Evolutionary conservation across 352 stramenopile species (phyloP).

Genomic region (Phytophthora cryptogea): DNA sequence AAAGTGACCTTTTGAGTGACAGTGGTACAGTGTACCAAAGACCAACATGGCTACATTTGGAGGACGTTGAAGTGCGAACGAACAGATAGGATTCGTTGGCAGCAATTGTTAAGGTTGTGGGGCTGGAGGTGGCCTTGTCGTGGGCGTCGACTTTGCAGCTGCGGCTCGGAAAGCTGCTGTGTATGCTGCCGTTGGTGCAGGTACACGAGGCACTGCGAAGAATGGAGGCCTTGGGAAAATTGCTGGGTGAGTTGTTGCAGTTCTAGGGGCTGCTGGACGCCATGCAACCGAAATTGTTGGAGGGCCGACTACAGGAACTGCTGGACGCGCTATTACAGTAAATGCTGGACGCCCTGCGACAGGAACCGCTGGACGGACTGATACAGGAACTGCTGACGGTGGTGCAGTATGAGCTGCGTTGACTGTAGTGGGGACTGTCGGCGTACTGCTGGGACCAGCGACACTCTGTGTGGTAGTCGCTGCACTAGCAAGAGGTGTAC

Average conservation of each 20-base stretch:
- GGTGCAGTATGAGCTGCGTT: neutral
- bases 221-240: neutral
- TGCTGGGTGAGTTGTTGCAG: neutral
- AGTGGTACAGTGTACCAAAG: neutral
- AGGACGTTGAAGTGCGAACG: neutral
- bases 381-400: neutral
- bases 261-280: neutral
- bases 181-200: constrained; percentile 4
- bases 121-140: neutral
- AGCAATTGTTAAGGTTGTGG: constrained; percentile 3
- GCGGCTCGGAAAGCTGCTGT: neutral
- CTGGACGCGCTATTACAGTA: neutral
- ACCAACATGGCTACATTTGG: neutral
- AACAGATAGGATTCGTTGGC: neutral
- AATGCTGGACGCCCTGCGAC: neutral
- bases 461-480: neutral
- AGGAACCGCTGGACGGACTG: neutral
- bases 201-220: neutral
- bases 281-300: neutral
- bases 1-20: constrained; percentile 17
- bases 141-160: neutral
- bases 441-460: neutral
- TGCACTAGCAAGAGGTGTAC: neutral
- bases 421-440: neutral
- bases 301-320: neutral